A percentile compares a stretch with the other conserved stretches of the same genome.
Evolutionary conservation across 306 rosid species (phyloP).

Genomic region (Cicer chorassanicum): DNA sequence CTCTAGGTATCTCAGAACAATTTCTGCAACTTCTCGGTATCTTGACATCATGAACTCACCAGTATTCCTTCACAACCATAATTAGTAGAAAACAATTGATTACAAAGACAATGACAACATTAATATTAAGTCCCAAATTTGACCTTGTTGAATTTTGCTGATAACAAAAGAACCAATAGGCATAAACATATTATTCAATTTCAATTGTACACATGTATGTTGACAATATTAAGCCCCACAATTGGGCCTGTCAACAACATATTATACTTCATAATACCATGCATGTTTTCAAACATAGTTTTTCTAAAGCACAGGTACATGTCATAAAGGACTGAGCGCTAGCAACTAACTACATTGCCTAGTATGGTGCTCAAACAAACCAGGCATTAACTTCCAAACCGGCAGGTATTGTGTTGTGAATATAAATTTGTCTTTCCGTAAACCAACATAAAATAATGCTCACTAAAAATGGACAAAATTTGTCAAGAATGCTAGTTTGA

Average conservation of each 20-base stretch:
- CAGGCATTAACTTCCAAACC: conserved; percentile 32
- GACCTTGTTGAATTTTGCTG: conserved; percentile 4
- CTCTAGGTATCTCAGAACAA: conserved; percentile 91
- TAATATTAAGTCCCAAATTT: not conserved
- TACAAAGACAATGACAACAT: conserved; percentile 33
- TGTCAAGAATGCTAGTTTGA: conserved; percentile 33
- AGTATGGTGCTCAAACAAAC: conserved; percentile 27
- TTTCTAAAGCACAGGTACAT: conserved; percentile 7
- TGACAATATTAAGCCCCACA: conserved; percentile 27
- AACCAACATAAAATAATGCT: conserved; percentile 17
- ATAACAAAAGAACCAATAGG: conserved; percentile 19
- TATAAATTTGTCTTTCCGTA: not conserved
- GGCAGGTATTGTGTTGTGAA: not conserved
- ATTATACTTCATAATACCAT: not conserved
- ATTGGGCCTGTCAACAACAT: conserved; percentile 1
- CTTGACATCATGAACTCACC: conserved; percentile 99
- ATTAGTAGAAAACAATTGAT: conserved; percentile 32
- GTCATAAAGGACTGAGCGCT: not conserved
- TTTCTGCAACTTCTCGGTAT: conserved; percentile 97
- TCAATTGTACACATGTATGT: not conserved
- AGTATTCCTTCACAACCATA: conserved; percentile 75
- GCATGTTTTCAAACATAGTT: conserved; percentile 15
- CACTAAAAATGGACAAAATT: not conserved
- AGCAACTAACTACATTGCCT: not conserved
- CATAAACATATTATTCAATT: conserved; percentile 14